Evolutionary conservation across 75 land plant species (phyloP), one percentile per base, ranked within the genome.

Genomic region (Pinus albicaulis): DNA sequence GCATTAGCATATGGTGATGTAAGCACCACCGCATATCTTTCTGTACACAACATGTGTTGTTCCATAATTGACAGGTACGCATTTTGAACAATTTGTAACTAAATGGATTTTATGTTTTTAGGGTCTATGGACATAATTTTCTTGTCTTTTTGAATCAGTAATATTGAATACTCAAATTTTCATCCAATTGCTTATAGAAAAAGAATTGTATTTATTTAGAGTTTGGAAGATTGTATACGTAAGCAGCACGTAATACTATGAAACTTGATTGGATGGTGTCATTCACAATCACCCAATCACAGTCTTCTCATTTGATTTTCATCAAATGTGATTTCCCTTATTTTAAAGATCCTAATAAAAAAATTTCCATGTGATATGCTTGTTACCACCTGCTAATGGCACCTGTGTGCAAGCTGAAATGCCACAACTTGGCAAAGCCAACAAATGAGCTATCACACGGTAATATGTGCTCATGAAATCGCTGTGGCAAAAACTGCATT

Each of bases 11-110:
- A 85, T 81, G 86, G 84, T 16, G 86, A 85, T 64, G 80, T 85
- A 31, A 78, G 84, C 76, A 81, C 86, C 44, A 85, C 86, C 14
- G 80, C 86, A 15, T 85, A 81, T 78, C 79, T 85, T 48, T 80
- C 86, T 64, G 82, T 85, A 44, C 86, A 85, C 75, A 85, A 85
- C 65, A 85, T 85, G 86, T 85, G 86, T 41, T 73, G 69, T 61
- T 81, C 86, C 68, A 59, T 85, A 17, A 85, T 85, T 66, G 86
- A 85, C 31, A 77, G 75, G 86, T 84, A 59, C 24, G 63, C 20
- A 70, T 34, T 22, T 10, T 48, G 53, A 48, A 48, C 53, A 48
- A 10, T 48, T 48, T 48, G 53, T 48, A 48, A 48, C 53, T 48
- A 48, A 10, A 48, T 25, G 65, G 65, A 22, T 62, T 24, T 62